Conservation (phyloP, 768 basidiomycete species). For the Hebeloma cylindrosporum region DNA sequence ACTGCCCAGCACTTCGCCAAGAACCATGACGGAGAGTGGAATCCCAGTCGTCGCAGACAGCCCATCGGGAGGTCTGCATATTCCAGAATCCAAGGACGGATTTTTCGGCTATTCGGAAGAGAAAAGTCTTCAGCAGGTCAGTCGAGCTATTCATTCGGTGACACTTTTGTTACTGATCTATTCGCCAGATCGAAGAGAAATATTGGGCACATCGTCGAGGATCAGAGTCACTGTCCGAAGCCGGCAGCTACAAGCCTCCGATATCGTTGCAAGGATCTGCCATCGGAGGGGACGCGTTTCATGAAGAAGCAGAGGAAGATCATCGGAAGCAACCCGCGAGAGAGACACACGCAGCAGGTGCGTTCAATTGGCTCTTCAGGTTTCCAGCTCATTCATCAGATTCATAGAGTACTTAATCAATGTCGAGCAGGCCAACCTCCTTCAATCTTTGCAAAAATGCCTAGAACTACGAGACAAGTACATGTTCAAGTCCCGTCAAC, state of each 20-base stretch:
- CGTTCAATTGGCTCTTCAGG: not conserved
- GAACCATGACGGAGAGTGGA: too few species aligned
- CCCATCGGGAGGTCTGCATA: constrained; percentile 28
- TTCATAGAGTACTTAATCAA: constrained; percentile 34
- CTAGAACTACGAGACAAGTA: constrained; percentile 95
- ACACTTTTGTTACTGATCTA: constrained; percentile 5
- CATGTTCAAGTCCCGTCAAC: constrained; percentile 81
- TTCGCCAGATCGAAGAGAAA: constrained; percentile 71
- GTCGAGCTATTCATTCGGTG: constrained; percentile 23
- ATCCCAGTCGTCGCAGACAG: too few species aligned
- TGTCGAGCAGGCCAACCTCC: constrained; percentile 54
- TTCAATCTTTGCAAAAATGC: constrained; percentile 77
- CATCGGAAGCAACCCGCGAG: constrained; percentile 21
- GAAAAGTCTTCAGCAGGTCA: constrained; percentile 70
- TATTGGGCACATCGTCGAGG: constrained; percentile 62
- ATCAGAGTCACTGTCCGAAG: constrained; percentile 53
- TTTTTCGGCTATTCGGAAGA: constrained; percentile 83
- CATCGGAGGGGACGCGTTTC: constrained; percentile 28
- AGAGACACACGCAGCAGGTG: constrained; percentile 33
- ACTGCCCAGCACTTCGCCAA: too few species aligned
- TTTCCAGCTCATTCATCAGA: not conserved
- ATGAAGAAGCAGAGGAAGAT: constrained; percentile 36
- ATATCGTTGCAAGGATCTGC: constrained; percentile 21
- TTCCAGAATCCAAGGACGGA: constrained; percentile 62
- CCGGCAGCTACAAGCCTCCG: constrained; percentile 37